Evolutionary conservation across 441 rosid species (phyloP), one percentile per base, ranked within the genome.

Genomic region (Geranium incanum): DNA sequence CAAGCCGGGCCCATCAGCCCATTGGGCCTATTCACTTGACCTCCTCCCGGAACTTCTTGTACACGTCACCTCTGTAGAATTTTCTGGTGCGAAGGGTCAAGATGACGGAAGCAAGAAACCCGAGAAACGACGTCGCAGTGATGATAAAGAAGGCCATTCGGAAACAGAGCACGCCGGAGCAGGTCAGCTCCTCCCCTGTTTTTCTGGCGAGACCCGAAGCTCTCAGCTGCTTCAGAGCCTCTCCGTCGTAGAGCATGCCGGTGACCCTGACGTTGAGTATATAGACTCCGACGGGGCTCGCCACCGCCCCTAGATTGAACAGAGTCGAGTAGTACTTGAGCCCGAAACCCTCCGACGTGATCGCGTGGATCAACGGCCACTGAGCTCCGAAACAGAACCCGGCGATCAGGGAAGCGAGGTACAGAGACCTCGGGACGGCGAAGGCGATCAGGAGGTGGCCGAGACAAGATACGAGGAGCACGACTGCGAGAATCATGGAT

Each of bases 351-450:
- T 90, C 92, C 0, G 96, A 83, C 16, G 84, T 84, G 12, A 90
- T 83, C 0, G 89, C 87, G 4, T 59, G 83, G 59, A 86, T 3
- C 13, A 86, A 81, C 60, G 43, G 43, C 43, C 43, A 38, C 7
- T 90, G 92, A 13, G 90, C 93, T 0, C 93, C 96, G 6, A 87
- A 88, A 72, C 92, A 89, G 60, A 89, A 92, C 50, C 97, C 97
- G 16, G 87, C 87, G 18, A 92, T 82, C 4, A 88, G 67, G 0
- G 92, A 86, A 9, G 96, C 89, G 0, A 77, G 68, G 64, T 89
- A 89, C 8, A 92, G 83, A 85, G 84, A 90, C 16, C 90, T 90
- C 0, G 89, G 73, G n/a, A 75, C 68, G 0, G 93, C 93, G 74
- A 90, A 90, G 16, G 93, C 92, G 0, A 86, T 86, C 7, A 91